Conservation (phyloP, 257 asterid genomes). For the Lithospermum erythrorhizon region DNA sequence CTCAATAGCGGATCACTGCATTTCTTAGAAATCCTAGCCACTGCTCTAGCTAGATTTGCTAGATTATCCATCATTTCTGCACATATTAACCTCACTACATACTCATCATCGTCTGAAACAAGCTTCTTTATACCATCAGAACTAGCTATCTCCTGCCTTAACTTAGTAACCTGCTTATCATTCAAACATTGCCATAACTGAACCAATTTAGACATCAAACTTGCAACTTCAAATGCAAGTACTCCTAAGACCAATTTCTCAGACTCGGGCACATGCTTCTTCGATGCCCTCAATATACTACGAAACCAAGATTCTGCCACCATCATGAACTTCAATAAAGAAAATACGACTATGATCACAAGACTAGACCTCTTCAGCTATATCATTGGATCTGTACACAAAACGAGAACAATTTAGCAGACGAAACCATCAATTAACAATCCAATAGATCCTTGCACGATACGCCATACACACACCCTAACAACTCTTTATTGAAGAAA, state of each 20-base stretch:
- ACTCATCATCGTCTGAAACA: constrained; percentile 52
- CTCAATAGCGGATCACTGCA: constrained; percentile 52
- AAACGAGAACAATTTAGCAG: constrained; percentile 2
- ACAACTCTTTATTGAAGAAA: too few relatives aligned
- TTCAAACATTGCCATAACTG: constrained; percentile 59
- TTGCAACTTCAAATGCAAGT: constrained; percentile 69
- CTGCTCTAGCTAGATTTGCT: constrained; percentile 40
- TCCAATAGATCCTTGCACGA: too few relatives aligned
- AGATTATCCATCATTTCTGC: constrained; percentile 50
- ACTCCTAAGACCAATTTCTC: constrained; percentile 42
- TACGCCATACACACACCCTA: too few relatives aligned
- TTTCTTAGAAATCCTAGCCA: constrained; percentile 50
- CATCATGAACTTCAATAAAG: constrained; percentile 29
- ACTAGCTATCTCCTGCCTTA: constrained; percentile 43
- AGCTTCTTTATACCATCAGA: constrained; percentile 51
- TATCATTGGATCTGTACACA: constrained; percentile 12
- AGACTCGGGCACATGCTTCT: constrained; percentile 30
- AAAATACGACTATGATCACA: constrained; percentile 3
- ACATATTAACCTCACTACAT: constrained; percentile 43
- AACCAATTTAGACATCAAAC: constrained; percentile 55
- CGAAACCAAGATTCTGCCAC: constrained; percentile 69
- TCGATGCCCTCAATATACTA: constrained; percentile 38
- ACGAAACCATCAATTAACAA: neutral
- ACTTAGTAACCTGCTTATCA: constrained; percentile 49
- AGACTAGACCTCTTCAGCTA: constrained; percentile 13